Evolutionary conservation across 352 stramenopile genomes (phyloP).

Genomic region (Globisporangium abappressorium): DNA sequence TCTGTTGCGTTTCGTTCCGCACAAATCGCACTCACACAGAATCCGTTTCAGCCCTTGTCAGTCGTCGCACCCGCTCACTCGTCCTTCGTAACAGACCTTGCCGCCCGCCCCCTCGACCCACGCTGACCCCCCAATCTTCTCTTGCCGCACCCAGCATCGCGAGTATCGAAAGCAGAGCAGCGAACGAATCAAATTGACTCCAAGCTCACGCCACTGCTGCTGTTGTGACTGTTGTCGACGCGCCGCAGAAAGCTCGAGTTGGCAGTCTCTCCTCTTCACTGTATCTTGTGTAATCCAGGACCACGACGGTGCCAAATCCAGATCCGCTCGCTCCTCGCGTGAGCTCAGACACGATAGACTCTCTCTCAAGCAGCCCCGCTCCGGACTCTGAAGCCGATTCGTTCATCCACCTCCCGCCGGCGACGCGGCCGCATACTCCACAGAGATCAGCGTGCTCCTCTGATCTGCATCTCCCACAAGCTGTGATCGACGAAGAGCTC

Average conservation of each 20-base stretch:
- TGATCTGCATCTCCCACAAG: conserved; percentile 4
- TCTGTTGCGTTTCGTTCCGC: conserved; percentile 1
- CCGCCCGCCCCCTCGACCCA: not conserved
- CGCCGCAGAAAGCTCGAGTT: not conserved
- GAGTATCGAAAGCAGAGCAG: not conserved
- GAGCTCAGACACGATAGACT: conserved; percentile 12
- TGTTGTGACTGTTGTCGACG: not conserved
- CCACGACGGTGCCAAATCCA: not conserved
- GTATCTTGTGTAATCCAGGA: not conserved
- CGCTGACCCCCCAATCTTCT: not conserved
- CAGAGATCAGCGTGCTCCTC: not conserved
- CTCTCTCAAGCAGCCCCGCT: not conserved
- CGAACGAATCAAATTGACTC: not conserved
- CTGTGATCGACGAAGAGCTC: conserved; percentile 15
- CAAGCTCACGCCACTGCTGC: not conserved
- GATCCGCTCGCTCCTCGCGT: not conserved
- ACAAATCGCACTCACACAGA: not conserved
- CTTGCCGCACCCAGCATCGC: not conserved
- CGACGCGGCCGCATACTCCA: not conserved
- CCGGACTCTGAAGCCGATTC: not conserved
- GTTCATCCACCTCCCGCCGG: not conserved
- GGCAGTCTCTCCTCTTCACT: not conserved
- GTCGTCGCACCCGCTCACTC: not conserved
- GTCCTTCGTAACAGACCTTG: conserved; percentile 1
- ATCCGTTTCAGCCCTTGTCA: not conserved